phyloP scores from a whole-genome alignment of 306 rosid genomes.

The Sicyos baderoa region DNA sequence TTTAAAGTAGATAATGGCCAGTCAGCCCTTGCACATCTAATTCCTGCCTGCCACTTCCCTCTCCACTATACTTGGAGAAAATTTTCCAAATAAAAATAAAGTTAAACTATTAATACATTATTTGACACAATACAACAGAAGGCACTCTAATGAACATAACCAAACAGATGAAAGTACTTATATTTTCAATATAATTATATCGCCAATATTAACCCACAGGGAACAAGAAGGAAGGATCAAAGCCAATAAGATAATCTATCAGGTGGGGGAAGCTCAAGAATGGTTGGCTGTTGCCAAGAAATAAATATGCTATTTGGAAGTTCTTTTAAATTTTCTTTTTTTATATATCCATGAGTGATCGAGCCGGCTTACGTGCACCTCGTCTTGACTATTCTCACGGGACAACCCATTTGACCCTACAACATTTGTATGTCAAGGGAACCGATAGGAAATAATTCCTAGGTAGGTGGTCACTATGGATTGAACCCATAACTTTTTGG shows the following conservation, averaged over 20 bases:
- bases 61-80: conserved; percentile 63
- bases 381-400: no score
- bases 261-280: not conserved
- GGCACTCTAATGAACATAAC: not conserved
- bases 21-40: conserved; percentile 89
- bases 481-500: no score
- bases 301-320: not conserved
- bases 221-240: not conserved
- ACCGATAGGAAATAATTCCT: no score
- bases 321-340: not conserved
- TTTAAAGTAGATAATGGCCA: conserved; percentile 88
- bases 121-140: conserved; percentile 3
- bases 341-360: no score
- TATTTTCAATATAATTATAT: not conserved
- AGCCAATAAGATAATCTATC: not conserved
- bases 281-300: not conserved
- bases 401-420: no score
- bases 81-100: conserved; percentile 3
- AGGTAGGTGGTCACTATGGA: no score
- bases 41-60: conserved; percentile 98
- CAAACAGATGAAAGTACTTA: not conserved
- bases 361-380: no score
- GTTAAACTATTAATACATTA: conserved; percentile 10
- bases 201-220: not conserved
- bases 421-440: no score